These are phyloP conservation scores for Scutellaria baicalensis DNA, from an alignment of 257 asterid species.

Conservation along the genomic window DNA sequence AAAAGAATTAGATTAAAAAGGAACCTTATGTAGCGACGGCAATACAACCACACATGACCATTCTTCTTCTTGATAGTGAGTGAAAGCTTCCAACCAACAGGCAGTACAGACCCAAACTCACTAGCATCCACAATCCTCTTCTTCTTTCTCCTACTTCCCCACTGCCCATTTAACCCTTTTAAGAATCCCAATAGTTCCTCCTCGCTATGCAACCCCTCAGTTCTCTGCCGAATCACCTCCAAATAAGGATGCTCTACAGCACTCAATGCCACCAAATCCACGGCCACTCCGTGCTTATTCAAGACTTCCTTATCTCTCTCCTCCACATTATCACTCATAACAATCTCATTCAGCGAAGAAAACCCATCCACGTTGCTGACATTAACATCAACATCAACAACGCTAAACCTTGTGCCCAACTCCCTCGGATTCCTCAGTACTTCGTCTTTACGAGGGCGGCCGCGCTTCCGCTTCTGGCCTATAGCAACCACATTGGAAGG, in stretches of 20 bases:
- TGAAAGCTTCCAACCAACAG: slow-evolving; percentile 69
- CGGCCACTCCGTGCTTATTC: slow-evolving; percentile 51
- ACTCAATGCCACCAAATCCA: slow-evolving; percentile 53
- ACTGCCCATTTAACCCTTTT: slow-evolving; percentile 53
- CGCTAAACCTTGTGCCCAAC: slow-evolving; percentile 12
- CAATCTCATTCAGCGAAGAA: slow-evolving; percentile 6
- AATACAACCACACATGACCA: slow-evolving; percentile 51
- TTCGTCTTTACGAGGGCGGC: slow-evolving; percentile 35
- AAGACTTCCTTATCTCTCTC: slow-evolving; percentile 38
- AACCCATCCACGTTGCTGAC: slow-evolving; percentile 1
- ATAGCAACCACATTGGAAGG: slow-evolving; percentile 16
- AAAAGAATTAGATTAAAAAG: neutral
- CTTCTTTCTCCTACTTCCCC: slow-evolving; percentile 82
- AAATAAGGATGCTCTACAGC: slow-evolving; percentile 49
- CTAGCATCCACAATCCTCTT: slow-evolving; percentile 72
- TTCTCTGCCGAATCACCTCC: slow-evolving; percentile 47
- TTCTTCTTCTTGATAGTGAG: slow-evolving; percentile 59
- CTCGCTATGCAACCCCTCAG: slow-evolving; percentile 38
- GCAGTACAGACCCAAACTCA: slow-evolving; percentile 60
- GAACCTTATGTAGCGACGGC: slow-evolving; percentile 84
- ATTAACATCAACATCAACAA: neutral
- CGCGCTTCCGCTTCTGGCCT: slow-evolving; percentile 53
- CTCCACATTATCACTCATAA: slow-evolving; percentile 30
- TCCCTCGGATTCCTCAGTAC: neutral
- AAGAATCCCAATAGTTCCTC: slow-evolving; percentile 56